Base-by-base conservation (phyloP, 768 basidiomycete species). In the Russula sp. region DNA sequence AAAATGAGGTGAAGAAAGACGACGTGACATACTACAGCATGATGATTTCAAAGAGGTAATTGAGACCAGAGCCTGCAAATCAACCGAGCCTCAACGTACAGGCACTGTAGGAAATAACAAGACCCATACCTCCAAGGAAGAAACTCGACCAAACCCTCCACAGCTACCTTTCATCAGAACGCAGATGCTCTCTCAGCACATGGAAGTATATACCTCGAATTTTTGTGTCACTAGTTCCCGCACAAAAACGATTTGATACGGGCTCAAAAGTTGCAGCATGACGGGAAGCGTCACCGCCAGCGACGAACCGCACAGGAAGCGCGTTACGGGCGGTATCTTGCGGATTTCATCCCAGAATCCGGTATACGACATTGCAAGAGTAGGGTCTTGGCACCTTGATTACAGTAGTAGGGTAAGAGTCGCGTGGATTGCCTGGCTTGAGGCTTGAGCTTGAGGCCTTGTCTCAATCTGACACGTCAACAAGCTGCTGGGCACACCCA, bases 251-350 rank as follows among this genome's bases (percentile, higher is more conserved):
- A 89, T 47, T 35, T 71, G 75, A 72, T 86, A 83, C 2, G 74
- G 70, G 7, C 79, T 73, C 25, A 90, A 67, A 3, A 89, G 59
- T 13, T 80, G 74, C 66, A 85, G 71, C 63, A 88, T 70, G 32
- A 80, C 75, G 0, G 88, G 80, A 1, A 85, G 22, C 0, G 90
- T 82, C 42, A 90, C 75, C 0, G 73, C 82, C 3, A 89, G 69
- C 2, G 83, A 81, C 1, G 88, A 86, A 22, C 74, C 75, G 60
- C 82, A 78, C 7, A 90, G 71, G 58, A 85, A 83, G 36, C 92
- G 83, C 6, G 92, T 93, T 41, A 94, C 86, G 38, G 87, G 87
- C 0, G 92, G 91, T 1, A 93, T 89, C 75, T 90, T 92, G 67
- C 78, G 82, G 56, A 93, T 72, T 75, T 92, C 87, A 48, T 71